A percentile compares a stretch with the other conserved stretches of the same genome.
These are phyloP conservation scores for Trebouxia gelatinosa DNA, from an alignment of 163 green algal genomes.

Conservation along the genomic window DNA sequence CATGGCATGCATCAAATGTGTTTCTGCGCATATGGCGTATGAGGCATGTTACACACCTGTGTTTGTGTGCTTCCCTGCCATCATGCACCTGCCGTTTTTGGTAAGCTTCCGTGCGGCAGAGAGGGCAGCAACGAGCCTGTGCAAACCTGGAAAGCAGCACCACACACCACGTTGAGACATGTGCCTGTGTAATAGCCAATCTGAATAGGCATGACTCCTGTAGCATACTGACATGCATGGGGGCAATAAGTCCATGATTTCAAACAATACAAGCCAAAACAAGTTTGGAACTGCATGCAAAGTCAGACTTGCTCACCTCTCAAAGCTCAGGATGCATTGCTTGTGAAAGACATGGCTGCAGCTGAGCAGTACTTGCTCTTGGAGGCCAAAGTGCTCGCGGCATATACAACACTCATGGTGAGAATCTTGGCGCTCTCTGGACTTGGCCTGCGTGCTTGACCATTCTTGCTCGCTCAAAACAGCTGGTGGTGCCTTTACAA, in stretches of 20 bases:
- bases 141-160: conserved; percentile 31
- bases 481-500: conserved; percentile 27
- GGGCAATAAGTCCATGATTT: neutral
- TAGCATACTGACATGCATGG: neutral
- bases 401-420: conserved; percentile 42
- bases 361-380: conserved; percentile 65
- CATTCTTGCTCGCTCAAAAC: conserved; percentile 31
- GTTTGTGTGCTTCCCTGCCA: conserved; percentile 41
- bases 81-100: conserved; percentile 64
- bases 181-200: too few relatives aligned
- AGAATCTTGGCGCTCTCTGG: conserved; percentile 22
- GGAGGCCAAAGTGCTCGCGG: conserved; percentile 33
- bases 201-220: too few relatives aligned
- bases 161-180: neutral
- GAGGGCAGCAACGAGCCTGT: conserved; percentile 51
- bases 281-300: neutral
- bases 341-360: conserved; percentile 75
- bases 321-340: conserved; percentile 66
- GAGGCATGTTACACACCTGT: conserved; percentile 41
- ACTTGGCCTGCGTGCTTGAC: conserved; percentile 21
- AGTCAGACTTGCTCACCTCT: conserved; percentile 34
- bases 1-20: too few relatives aligned
- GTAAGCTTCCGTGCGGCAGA: conserved; percentile 66
- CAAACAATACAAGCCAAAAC: neutral
- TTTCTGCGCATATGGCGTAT: too few relatives aligned